Conservation (phyloP, 1,284 basidiomycete genomes). For the Megacollybia platyphylla region DNA sequence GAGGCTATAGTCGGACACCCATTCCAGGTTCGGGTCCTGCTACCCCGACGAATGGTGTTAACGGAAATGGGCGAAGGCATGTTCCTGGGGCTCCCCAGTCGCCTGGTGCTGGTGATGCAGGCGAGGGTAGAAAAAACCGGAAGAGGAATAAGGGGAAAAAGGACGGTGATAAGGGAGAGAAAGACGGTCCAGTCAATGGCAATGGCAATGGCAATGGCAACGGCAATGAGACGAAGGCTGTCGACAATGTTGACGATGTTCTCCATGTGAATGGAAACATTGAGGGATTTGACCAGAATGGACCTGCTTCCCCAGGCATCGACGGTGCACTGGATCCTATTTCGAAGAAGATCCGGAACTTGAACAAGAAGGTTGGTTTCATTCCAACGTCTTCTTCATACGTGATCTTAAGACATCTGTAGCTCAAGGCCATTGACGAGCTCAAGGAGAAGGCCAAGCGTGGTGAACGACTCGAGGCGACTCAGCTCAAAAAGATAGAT, state of each 20-base stretch:
- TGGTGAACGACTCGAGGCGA: conserved; percentile 85
- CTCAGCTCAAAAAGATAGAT: conserved; percentile 93
- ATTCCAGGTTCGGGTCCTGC: conserved; percentile 26
- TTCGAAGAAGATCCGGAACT: conserved; percentile 85
- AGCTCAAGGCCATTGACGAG: conserved; percentile 94
- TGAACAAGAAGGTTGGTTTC: conserved; percentile 79
- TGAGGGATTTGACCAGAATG: conserved; percentile 6
- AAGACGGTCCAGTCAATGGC: conserved; percentile 16
- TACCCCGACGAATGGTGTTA: conserved; percentile 16
- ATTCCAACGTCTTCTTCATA: conserved; percentile 3
- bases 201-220: neutral
- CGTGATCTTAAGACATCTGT: conserved; percentile 6
- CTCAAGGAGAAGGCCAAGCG: conserved; percentile 81
- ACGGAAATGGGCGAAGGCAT: conserved; percentile 20
- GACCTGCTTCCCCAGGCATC: conserved; percentile 30
- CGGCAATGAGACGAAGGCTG: conserved; percentile 2
- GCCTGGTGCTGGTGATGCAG: conserved; percentile 27
- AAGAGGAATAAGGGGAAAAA: conserved; percentile 50
- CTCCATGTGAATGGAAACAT: neutral
- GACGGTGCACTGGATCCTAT: conserved; percentile 62
- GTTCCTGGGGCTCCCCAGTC: conserved; percentile 57
- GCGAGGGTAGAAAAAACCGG: conserved; percentile 30
- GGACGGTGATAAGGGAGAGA: conserved; percentile 28
- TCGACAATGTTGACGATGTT: neutral
- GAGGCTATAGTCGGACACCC: conserved; percentile 47